Conservation (phyloP, 805 yeast genomes). For the Teunomyces panamensis region DNA sequence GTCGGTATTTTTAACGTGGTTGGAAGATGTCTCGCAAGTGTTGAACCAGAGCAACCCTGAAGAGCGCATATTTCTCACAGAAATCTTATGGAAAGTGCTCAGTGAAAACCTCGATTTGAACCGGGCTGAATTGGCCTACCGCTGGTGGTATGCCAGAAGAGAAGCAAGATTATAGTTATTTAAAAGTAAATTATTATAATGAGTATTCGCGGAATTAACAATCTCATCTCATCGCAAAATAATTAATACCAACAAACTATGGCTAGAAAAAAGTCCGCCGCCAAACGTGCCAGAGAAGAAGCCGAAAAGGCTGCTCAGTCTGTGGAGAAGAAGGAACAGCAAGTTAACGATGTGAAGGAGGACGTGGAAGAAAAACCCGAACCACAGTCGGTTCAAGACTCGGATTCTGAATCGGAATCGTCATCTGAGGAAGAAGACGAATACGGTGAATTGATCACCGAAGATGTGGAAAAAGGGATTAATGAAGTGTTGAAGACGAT, state of each 20-base stretch:
- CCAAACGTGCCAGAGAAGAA: conserved; percentile 63
- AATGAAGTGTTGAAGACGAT: conserved; percentile 68
- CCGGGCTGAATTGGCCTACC: conserved; percentile 51
- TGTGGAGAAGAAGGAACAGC: background rate
- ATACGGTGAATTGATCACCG: conserved; percentile 82
- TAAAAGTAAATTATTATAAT: background rate
- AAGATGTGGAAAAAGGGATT: conserved; percentile 79
- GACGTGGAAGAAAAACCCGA: conserved; percentile 9
- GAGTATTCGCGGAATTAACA: background rate
- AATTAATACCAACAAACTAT: conserved; percentile 27
- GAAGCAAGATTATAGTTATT: background rate
- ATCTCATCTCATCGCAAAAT: conserved; percentile 17
- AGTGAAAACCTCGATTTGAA: conserved; percentile 59
- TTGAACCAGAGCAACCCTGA: conserved; percentile 26
- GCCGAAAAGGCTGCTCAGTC: conserved; percentile 12
- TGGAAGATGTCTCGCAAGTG: conserved; percentile 41
- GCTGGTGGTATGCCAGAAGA: conserved; percentile 59
- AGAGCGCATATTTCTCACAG: conserved; percentile 40
- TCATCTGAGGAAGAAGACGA: conserved; percentile 81
- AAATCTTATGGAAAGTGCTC: conserved; percentile 50
- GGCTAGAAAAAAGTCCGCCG: conserved; percentile 88
- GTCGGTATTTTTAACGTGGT: conserved; percentile 43
- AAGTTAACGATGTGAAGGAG: conserved; percentile 16
- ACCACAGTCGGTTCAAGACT: conserved; percentile 24
- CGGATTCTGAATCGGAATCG: conserved; percentile 37